phyloP scores from a whole-genome alignment of 257 asterid species.

The Dorcoceras hygrometricum region DNA sequence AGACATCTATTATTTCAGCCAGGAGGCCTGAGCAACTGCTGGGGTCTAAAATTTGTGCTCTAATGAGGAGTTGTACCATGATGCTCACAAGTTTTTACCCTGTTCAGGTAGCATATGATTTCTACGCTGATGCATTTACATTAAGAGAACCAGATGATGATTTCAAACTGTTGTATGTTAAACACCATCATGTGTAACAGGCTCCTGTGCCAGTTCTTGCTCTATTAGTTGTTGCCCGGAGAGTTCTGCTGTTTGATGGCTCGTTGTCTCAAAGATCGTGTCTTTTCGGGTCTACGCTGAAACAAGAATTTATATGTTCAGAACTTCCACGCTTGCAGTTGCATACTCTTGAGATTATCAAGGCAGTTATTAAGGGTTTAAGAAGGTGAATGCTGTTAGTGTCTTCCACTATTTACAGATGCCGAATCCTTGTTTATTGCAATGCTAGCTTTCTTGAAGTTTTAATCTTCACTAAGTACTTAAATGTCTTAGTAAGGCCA shows the following conservation, averaged over 20 bases:
- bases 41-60: conserved; percentile 62
- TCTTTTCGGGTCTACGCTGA: conserved; percentile 52
- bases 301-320: conserved; percentile 65
- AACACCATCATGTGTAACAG: conserved; percentile 35
- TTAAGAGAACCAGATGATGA: conserved; percentile 12
- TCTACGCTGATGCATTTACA: conserved; percentile 5
- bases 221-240: conserved; percentile 54
- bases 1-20: conserved; percentile 38
- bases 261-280: conserved; percentile 41
- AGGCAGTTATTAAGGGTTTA: conserved; percentile 60
- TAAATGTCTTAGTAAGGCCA: background rate
- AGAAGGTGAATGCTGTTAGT: conserved; percentile 46
- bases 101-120: conserved; percentile 54
- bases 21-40: conserved; percentile 70
- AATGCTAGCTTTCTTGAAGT: background rate
- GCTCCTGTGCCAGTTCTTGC: conserved; percentile 68
- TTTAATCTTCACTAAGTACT: background rate
- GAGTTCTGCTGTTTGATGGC: conserved; percentile 85
- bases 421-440: conserved; percentile 9
- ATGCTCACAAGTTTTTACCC: conserved; percentile 75
- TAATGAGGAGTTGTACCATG: conserved; percentile 65
- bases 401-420: conserved; percentile 14
- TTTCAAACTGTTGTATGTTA: conserved; percentile 15
- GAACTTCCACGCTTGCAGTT: conserved; percentile 72
- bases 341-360: conserved; percentile 66